phyloP scores from a whole-genome alignment of 139 green algal genomes.

The Gonium pectorale region DNA sequence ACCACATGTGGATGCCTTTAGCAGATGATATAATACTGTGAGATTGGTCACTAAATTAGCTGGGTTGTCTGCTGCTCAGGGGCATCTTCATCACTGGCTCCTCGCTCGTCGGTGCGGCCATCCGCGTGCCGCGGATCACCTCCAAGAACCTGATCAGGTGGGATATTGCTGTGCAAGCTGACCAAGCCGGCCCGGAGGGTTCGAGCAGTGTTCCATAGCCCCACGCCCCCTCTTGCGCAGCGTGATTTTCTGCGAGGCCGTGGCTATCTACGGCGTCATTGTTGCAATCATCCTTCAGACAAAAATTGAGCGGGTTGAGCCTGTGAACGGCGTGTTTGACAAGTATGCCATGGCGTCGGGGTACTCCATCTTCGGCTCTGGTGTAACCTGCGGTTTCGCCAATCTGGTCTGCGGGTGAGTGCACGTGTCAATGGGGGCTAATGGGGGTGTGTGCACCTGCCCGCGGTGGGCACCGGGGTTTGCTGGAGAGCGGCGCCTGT shows the following conservation, averaged over 20 bases:
- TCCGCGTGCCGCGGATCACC: constrained; percentile 95
- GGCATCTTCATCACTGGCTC: constrained; percentile 99
- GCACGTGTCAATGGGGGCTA: too few species aligned
- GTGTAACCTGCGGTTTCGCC: constrained; percentile 92
- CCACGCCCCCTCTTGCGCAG: constrained; percentile 58
- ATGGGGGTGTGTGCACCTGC: too few species aligned
- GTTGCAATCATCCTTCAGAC: constrained; percentile 99
- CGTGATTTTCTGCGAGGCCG: constrained; percentile 99
- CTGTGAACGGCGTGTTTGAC: constrained; percentile 48
- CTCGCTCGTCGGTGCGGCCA: constrained; percentile 94
- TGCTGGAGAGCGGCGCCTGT: neutral
- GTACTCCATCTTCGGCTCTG: constrained; percentile 96
- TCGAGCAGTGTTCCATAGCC: neutral
- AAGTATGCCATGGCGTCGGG: constrained; percentile 80
- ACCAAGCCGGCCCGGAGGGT: neutral
- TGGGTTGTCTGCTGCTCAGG: too few species aligned
- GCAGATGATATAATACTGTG: too few species aligned
- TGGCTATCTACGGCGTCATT: constrained; percentile 99
- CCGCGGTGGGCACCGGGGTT: neutral
- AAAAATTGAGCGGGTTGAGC: constrained; percentile 85
- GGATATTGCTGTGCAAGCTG: too few species aligned
- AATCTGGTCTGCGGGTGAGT: constrained; percentile 97
- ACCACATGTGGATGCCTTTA: too few species aligned
- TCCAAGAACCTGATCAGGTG: constrained; percentile 99
- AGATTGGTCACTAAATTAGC: too few species aligned